Evolutionary conservation across 352 stramenopile genomes (phyloP).

Genomic region (Phytophthora boehmeriae): DNA sequence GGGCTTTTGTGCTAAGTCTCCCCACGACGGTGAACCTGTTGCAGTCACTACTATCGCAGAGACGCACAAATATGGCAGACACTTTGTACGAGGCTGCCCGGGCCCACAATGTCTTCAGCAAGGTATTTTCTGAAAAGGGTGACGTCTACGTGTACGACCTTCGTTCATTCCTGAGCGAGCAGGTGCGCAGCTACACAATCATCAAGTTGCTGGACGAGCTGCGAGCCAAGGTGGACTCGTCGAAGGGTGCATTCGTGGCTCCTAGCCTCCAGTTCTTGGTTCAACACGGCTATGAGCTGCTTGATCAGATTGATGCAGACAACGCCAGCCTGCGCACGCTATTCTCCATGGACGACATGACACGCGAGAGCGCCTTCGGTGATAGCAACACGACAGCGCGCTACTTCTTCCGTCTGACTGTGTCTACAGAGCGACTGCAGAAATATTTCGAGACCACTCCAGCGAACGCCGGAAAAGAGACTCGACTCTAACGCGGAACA

Average conservation of each 20-base stretch:
- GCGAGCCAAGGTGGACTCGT: slow-evolving; percentile 46
- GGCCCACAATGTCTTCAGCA: slow-evolving; percentile 54
- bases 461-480: slow-evolving; percentile 37
- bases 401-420: slow-evolving; percentile 66
- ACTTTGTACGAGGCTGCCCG: slow-evolving; percentile 62
- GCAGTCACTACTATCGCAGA: slow-evolving; percentile 75
- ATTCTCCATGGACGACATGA: slow-evolving; percentile 89
- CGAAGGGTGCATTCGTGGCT: slow-evolving; percentile 36
- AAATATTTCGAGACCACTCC: slow-evolving; percentile 64
- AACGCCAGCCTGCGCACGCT: slow-evolving; percentile 65
- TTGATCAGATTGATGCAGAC: slow-evolving; percentile 81
- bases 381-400: slow-evolving; percentile 35
- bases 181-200: slow-evolving; percentile 69
- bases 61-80: slow-evolving; percentile 66
- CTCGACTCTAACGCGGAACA: slow-evolving; percentile 27
- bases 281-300: slow-evolving; percentile 73
- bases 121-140: slow-evolving; percentile 55
- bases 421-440: slow-evolving; percentile 51
- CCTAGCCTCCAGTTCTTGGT: slow-evolving; percentile 78
- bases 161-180: slow-evolving; percentile 55
- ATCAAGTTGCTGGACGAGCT: slow-evolving; percentile 64
- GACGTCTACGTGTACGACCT: slow-evolving; percentile 68
- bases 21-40: slow-evolving; percentile 66
- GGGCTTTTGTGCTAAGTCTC: slow-evolving; percentile 67
- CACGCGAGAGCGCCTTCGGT: slow-evolving; percentile 41